These are phyloP conservation scores for Raphidocelis subcapitata DNA, from an alignment of 139 green algal genomes.

Conservation along the genomic window DNA sequence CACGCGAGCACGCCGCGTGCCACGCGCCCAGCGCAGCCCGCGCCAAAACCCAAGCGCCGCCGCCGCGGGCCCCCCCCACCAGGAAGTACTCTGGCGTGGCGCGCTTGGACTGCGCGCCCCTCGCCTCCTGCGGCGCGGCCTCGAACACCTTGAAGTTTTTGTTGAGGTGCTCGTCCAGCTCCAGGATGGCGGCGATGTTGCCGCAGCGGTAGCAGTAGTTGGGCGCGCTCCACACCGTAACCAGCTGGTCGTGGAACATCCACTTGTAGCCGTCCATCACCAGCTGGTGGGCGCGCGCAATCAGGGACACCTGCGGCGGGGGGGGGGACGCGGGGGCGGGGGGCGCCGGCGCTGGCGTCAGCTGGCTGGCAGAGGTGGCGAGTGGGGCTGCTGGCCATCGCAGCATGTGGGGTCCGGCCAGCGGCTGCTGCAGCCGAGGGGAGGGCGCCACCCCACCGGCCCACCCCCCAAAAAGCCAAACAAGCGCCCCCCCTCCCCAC, in stretches of 20 bases:
- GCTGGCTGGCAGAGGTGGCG: no score
- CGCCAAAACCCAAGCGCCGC: no score
- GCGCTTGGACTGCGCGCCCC: constrained; percentile 83
- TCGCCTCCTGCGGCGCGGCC: constrained; percentile 85
- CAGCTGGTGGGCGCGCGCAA: constrained; percentile 94
- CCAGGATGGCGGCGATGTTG: constrained; percentile 97
- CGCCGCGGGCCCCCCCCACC: no score
- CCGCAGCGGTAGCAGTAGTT: constrained; percentile 99
- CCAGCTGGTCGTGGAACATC: constrained; percentile 96
- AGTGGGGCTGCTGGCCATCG: no score
- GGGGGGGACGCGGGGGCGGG: no score
- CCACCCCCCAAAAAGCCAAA: no score
- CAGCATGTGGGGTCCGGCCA: no score
- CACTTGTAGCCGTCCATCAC: constrained; percentile 99
- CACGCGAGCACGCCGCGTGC: no score
- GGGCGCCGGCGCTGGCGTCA: no score
- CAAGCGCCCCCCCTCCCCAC: constrained; percentile 32
- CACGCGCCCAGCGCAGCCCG: no score
- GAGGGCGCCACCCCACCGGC: no score
- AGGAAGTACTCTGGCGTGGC: constrained; percentile 94
- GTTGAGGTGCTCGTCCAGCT: constrained; percentile 91
- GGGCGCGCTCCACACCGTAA: constrained; percentile 97
- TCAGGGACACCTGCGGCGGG: constrained; percentile 43
- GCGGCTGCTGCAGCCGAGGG: no score
- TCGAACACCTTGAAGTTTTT: constrained; percentile 96